These are phyloP conservation scores for Taxawa tesnikishii DNA, from an alignment of 2,329 filamentous ascomycete genomes.

Conservation along the genomic window DNA sequence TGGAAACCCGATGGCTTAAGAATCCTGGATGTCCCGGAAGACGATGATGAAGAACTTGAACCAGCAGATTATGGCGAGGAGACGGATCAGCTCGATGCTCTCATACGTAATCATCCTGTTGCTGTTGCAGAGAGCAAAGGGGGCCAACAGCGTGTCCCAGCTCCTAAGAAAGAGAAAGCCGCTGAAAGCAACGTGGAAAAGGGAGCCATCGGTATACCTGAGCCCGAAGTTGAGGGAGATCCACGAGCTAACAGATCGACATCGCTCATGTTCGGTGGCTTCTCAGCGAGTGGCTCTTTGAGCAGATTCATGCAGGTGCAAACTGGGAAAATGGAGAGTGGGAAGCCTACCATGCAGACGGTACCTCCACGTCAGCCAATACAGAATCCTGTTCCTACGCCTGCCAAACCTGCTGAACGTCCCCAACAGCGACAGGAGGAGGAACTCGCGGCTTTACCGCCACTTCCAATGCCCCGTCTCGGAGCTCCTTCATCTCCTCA, in stretches of 20 bases:
- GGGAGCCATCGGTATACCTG: not conserved
- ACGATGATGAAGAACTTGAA: constrained; percentile 24
- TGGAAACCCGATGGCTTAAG: constrained; percentile 38
- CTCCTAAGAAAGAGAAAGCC: too few relatives aligned
- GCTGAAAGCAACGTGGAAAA: too few relatives aligned
- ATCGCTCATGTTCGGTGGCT: constrained; percentile 22
- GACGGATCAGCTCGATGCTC: too few relatives aligned
- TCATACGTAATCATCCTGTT: too few relatives aligned
- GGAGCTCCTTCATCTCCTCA: constrained; percentile 10
- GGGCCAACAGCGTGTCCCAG: too few relatives aligned
- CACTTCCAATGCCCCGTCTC: constrained; percentile 2
- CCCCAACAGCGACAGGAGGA: not conserved
- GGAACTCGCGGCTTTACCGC: not conserved
- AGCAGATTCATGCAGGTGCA: constrained; percentile 40
- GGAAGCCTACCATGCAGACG: not conserved
- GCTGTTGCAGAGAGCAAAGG: too few relatives aligned
- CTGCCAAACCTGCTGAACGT: not conserved
- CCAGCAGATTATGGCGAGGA: too few relatives aligned
- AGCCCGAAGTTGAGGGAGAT: too few relatives aligned
- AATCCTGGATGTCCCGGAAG: constrained; percentile 26
- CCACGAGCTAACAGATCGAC: constrained; percentile 8
- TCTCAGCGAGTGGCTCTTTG: constrained; percentile 31
- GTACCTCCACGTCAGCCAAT: not conserved
- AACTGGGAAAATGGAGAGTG: constrained; percentile 13
- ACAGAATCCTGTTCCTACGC: constrained; percentile 5